Evolutionary conservation across 345 rosid genomes (phyloP).

Genomic region (Corymbia maculata): DNA sequence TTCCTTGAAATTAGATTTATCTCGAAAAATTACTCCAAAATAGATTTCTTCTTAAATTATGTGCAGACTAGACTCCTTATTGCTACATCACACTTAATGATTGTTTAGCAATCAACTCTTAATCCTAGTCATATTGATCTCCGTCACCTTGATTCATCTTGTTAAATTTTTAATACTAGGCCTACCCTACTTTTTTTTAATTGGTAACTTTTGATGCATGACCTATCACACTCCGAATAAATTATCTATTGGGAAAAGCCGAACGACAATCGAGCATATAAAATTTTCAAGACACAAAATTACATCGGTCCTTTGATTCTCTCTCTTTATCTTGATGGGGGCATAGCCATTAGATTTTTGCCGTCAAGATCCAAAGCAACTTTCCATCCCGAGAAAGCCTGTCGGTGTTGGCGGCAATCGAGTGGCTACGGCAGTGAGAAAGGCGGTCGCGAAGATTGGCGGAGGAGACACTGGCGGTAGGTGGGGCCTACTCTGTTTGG

Average conservation of each 20-base stretch:
- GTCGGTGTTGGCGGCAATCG: not conserved
- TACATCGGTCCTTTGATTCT: not conserved
- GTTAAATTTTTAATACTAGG: not conserved
- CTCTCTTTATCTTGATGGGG: not conserved
- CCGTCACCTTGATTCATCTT: not conserved
- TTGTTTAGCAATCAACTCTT: not conserved
- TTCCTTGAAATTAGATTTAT: not conserved
- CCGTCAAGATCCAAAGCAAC: not conserved
- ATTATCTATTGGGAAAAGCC: not conserved
- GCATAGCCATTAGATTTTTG: not conserved
- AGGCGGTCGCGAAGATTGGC: not conserved
- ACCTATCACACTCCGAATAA: not conserved
- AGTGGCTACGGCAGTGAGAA: not conserved
- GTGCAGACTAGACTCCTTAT: not conserved
- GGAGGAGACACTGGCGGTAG: not conserved
- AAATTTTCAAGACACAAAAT: not conserved
- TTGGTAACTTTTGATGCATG: not conserved
- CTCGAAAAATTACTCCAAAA: not conserved
- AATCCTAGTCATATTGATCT: not conserved
- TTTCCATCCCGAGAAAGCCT: not conserved
- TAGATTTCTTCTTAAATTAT: not conserved
- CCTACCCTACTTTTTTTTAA: not conserved
- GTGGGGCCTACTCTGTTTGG: not conserved
- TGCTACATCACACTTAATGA: not conserved
- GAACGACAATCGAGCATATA: not conserved